Conservation (phyloP, 2,329 filamentous ascomycete species). For the Alternaria atra region DNA sequence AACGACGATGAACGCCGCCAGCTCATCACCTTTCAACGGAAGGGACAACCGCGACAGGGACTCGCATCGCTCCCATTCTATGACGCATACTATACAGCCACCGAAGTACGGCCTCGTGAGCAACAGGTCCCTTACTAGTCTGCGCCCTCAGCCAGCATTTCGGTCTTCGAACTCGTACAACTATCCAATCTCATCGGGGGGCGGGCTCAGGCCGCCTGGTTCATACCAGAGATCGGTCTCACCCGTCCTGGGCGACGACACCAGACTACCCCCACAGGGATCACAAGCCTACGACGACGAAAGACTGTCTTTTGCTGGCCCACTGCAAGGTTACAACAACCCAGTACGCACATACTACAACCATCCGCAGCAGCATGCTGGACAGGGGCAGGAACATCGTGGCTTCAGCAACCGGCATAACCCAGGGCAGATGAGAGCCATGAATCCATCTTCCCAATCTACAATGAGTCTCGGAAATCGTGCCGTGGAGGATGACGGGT, state of each 20-base stretch:
- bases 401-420: slow-evolving; percentile 8
- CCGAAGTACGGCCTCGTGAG: slow-evolving; percentile 47
- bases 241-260: slow-evolving; percentile 55
- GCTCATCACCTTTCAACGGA: slow-evolving; percentile 42
- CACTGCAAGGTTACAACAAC: slow-evolving; percentile 4
- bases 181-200: slow-evolving; percentile 44
- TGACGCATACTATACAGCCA: slow-evolving; percentile 48
- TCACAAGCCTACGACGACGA: slow-evolving; percentile 25
- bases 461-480: slow-evolving; percentile 32
- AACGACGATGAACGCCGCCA: slow-evolving; percentile 41
- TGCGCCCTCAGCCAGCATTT: slow-evolving; percentile 52
- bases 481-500: background rate
- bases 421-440: slow-evolving; percentile 32
- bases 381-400: slow-evolving; percentile 7
- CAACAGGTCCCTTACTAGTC: slow-evolving; percentile 56
- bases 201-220: slow-evolving; percentile 48
- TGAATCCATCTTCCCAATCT: slow-evolving; percentile 33
- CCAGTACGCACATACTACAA: background rate
- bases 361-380: slow-evolving; percentile 1
- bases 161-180: slow-evolving; percentile 52
- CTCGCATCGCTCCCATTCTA: slow-evolving; percentile 53
- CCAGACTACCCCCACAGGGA: slow-evolving; percentile 30
- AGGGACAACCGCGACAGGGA: slow-evolving; percentile 39
- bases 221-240: slow-evolving; percentile 55
- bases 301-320: slow-evolving; percentile 11